Conservation (phyloP, 805 yeast genomes). For the Suhomyces prunicola region DNA sequence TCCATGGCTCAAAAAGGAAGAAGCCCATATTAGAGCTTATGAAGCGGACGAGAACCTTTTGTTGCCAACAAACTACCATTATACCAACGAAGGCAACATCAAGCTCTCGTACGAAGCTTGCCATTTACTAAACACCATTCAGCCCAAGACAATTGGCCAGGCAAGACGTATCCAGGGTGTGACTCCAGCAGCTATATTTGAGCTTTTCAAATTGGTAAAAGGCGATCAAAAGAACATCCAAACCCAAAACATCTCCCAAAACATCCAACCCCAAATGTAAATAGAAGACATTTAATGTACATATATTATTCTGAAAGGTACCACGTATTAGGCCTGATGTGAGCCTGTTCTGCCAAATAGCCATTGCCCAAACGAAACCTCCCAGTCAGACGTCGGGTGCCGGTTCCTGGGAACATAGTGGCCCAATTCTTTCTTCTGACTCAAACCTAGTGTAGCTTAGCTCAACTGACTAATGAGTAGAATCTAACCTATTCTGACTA, state of each 20-base stretch:
- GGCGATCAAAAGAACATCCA: constrained; percentile 11
- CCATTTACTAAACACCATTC: constrained; percentile 61
- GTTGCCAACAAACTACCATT: constrained; percentile 69
- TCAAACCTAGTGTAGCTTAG: no score
- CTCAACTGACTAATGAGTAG: no score
- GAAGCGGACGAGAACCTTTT: constrained; percentile 74
- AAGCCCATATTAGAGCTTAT: constrained; percentile 68
- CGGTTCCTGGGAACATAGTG: no score
- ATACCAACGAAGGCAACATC: constrained; percentile 47
- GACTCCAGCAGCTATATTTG: constrained; percentile 89
- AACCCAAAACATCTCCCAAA: background rate
- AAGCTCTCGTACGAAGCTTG: constrained; percentile 75
- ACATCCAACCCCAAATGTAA: background rate
- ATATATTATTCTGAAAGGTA: no score
- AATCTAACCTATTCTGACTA: no score
- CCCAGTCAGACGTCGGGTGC: no score
- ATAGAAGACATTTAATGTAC: background rate
- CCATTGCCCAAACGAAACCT: no score
- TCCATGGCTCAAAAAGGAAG: constrained; percentile 74
- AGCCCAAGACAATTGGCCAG: constrained; percentile 91
- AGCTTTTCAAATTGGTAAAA: constrained; percentile 57
- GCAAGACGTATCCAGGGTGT: constrained; percentile 93
- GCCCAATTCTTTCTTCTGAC: no score
- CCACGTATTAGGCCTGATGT: no score
- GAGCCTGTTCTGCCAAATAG: no score